Conservation (phyloP, 2,329 filamentous ascomycete genomes). For the Paraphoma sp. region DNA sequence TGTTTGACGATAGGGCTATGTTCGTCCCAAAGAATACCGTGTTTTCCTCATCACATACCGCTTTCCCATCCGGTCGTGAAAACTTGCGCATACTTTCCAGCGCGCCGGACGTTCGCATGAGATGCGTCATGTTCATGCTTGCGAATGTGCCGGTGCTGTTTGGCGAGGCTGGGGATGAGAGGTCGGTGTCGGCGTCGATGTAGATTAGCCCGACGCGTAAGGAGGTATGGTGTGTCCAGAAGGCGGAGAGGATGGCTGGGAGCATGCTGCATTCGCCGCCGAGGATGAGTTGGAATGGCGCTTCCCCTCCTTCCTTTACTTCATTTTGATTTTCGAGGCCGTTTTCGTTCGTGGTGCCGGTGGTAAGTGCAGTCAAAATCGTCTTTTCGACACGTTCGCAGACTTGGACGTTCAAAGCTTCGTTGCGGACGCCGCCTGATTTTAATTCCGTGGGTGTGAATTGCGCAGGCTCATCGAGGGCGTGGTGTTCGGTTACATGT, state of each 20-base stretch:
- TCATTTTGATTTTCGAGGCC: background rate
- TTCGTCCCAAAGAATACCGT: conserved; percentile 27
- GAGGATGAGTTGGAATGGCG: conserved; percentile 18
- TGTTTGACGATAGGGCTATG: conserved; percentile 9
- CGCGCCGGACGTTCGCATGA: conserved; percentile 15
- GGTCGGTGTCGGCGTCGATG: conserved; percentile 26
- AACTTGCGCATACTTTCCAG: conserved; percentile 16
- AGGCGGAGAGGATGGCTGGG: conserved; percentile 18
- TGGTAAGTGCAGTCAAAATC: background rate
- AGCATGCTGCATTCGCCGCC: conserved; percentile 26
- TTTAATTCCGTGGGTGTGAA: conserved; percentile 7
- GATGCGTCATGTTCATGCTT: conserved; percentile 30
- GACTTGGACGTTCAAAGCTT: conserved; percentile 10
- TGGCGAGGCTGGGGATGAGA: conserved; percentile 17
- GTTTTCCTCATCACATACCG: conserved; percentile 14
- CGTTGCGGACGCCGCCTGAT: conserved; percentile 21
- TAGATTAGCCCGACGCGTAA: conserved; percentile 16
- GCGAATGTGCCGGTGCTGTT: conserved; percentile 21
- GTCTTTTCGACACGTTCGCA: conserved; percentile 2
- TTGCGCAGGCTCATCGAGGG: conserved; percentile 1
- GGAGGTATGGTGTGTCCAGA: conserved; percentile 2
- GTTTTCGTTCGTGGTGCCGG: background rate
- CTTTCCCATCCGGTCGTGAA: conserved; percentile 9
- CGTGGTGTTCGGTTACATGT: conserved; percentile 1
- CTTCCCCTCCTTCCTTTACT: no score